Evolutionary conservation across 2,329 filamentous ascomycete genomes (phyloP).

Genomic region (Lomentospora prolificans): DNA sequence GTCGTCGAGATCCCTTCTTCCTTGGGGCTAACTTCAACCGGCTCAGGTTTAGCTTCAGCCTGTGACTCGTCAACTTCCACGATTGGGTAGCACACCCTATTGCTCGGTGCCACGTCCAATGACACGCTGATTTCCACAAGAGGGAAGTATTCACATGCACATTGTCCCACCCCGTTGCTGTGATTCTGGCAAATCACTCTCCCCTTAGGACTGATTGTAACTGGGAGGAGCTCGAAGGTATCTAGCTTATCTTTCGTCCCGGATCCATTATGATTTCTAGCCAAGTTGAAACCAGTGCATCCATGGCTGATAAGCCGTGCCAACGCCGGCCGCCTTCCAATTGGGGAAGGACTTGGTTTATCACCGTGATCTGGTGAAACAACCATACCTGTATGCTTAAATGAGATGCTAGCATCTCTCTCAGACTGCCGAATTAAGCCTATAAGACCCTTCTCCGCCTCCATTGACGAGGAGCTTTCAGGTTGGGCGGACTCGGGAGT

Average conservation of each 20-base stretch:
- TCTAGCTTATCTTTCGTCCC: not conserved
- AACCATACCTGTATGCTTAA: not conserved
- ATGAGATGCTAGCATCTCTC: not conserved
- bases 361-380: not conserved
- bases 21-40: not conserved
- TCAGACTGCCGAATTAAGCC: not conserved
- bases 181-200: slow-evolving; percentile 5
- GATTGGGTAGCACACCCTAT: slow-evolving; percentile 7
- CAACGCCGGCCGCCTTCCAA: not conserved
- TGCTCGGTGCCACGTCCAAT: not conserved
- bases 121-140: slow-evolving; percentile 1
- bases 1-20: not conserved
- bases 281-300: not conserved
- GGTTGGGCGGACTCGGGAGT: not conserved
- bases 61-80: slow-evolving; percentile 6
- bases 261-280: not conserved
- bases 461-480: not conserved
- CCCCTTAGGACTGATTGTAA: not conserved
- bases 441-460: not conserved
- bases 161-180: not conserved
- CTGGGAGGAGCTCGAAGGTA: slow-evolving; percentile 4
- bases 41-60: not conserved
- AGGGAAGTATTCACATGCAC: slow-evolving; percentile 4
- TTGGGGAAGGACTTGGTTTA: not conserved
- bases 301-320: slow-evolving; percentile 7